phyloP scores from a whole-genome alignment of 2,329 filamentous ascomycete species.

The Cyanodermella asteris region DNA sequence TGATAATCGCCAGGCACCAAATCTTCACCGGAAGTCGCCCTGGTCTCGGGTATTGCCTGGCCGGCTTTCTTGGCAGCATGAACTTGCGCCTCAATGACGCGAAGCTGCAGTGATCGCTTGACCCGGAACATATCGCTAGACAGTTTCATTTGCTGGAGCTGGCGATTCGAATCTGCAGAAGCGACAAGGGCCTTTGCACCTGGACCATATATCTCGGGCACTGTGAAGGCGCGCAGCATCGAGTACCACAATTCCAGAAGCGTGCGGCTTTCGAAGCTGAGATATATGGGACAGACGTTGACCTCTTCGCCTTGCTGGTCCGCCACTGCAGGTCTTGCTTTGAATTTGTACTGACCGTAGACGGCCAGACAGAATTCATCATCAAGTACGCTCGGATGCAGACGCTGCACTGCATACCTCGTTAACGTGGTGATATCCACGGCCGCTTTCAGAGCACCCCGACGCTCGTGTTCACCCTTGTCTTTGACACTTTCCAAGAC shows the following conservation, averaged over 20 bases:
- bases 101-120: constrained; percentile 36
- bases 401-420: constrained; percentile 69
- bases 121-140: constrained; percentile 43
- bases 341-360: constrained; percentile 74
- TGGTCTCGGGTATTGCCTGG: constrained; percentile 14
- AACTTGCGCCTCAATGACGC: constrained; percentile 40
- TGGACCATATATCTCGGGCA: constrained; percentile 74
- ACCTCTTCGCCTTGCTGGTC: too few species aligned
- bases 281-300: constrained; percentile 80
- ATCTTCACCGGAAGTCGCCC: constrained; percentile 11
- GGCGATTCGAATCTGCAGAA: constrained; percentile 20
- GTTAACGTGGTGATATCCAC: constrained; percentile 79
- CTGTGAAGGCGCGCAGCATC: constrained; percentile 68
- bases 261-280: constrained; percentile 66
- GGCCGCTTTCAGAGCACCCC: constrained; percentile 54
- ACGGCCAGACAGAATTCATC: constrained; percentile 89
- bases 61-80: constrained; percentile 10
- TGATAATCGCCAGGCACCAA: constrained; percentile 20
- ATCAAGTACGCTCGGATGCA: constrained; percentile 76
- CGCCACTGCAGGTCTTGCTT: constrained; percentile 49
- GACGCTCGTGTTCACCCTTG: too few species aligned
- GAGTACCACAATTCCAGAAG: constrained; percentile 98
- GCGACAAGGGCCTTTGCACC: too few species aligned
- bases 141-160: too few species aligned
- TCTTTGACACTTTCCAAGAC: constrained; percentile 72